Conservation (phyloP, 169 alveolate genomes). For the Theileria parva region DNA sequence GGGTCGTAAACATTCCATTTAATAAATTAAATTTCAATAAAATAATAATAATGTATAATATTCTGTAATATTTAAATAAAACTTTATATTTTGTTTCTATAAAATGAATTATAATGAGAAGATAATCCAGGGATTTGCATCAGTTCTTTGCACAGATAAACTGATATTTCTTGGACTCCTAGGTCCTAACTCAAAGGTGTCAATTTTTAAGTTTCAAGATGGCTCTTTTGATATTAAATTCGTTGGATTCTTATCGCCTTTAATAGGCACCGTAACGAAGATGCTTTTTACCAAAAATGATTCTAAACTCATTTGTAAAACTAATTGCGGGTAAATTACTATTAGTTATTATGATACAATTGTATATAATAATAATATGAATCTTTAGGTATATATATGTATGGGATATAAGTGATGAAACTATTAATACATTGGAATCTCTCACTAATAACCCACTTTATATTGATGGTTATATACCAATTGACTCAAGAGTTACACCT, state of each 20-base stretch:
- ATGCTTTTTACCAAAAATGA: not conserved
- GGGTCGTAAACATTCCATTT: conserved; percentile 1
- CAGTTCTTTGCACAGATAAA: conserved; percentile 32
- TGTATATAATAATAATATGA: not conserved
- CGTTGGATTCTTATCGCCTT: conserved; percentile 26
- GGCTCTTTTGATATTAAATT: not conserved
- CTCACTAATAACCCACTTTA: conserved; percentile 47
- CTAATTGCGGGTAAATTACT: conserved; percentile 50
- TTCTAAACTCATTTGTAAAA: conserved; percentile 40
- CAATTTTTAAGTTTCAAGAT: conserved; percentile 24
- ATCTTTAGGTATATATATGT: conserved; percentile 38
- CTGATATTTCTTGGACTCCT: conserved; percentile 39
- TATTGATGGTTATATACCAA: conserved; percentile 44
- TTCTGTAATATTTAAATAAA: not conserved
- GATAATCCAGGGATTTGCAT: conserved; percentile 23
- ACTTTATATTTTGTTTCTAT: not conserved
- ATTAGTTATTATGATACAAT: not conserved
- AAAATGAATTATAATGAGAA: conserved; percentile 29
- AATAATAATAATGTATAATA: not conserved
- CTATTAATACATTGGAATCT: conserved; percentile 14
- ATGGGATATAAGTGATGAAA: conserved; percentile 49
- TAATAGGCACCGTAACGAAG: conserved; percentile 43
- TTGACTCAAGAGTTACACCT: conserved; percentile 29
- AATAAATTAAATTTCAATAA: not conserved
- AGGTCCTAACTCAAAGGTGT: conserved; percentile 30